Percentiles rank a stretch among this genome's conserved stretches.
phyloP scores from a whole-genome alignment of 176 grass and related monocot genomes.

The Eleusine coracana region DNA sequence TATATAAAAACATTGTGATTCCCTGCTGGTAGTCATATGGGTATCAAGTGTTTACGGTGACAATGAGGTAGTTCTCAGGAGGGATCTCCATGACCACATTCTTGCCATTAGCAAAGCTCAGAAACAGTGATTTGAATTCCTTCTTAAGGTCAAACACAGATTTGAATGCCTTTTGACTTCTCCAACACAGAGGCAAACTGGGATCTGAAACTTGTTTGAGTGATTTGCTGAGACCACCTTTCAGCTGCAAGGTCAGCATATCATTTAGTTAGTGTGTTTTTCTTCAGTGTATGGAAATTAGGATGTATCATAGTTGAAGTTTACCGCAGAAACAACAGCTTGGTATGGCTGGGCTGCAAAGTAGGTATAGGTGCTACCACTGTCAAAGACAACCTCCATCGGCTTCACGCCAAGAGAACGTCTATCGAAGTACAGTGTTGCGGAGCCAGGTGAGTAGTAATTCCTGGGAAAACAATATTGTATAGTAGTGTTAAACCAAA shows the following conservation, averaged over 20 bases:
- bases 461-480: slow-evolving; percentile 54
- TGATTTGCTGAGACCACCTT: slow-evolving; percentile 58
- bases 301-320: not conserved
- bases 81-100: slow-evolving; percentile 71
- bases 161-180: slow-evolving; percentile 83
- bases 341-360: slow-evolving; percentile 70
- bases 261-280: slow-evolving; percentile 31
- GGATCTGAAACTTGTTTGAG: slow-evolving; percentile 64
- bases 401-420: slow-evolving; percentile 60
- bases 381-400: slow-evolving; percentile 88
- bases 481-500: not conserved
- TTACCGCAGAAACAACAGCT: slow-evolving; percentile 82
- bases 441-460: slow-evolving; percentile 90
- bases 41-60: slow-evolving; percentile 64
- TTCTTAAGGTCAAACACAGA: slow-evolving; percentile 80
- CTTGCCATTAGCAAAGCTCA: slow-evolving; percentile 69
- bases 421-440: slow-evolving; percentile 59
- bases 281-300: slow-evolving; percentile 16
- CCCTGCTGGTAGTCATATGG: not conserved
- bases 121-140: slow-evolving; percentile 74
- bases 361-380: slow-evolving; percentile 91
- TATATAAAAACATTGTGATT: not conserved
- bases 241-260: slow-evolving; percentile 57
- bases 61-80: slow-evolving; percentile 89
- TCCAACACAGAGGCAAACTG: slow-evolving; percentile 79